phyloP scores from a whole-genome alignment of 2,329 filamentous ascomycete species.

The Fusarium sacchari region DNA sequence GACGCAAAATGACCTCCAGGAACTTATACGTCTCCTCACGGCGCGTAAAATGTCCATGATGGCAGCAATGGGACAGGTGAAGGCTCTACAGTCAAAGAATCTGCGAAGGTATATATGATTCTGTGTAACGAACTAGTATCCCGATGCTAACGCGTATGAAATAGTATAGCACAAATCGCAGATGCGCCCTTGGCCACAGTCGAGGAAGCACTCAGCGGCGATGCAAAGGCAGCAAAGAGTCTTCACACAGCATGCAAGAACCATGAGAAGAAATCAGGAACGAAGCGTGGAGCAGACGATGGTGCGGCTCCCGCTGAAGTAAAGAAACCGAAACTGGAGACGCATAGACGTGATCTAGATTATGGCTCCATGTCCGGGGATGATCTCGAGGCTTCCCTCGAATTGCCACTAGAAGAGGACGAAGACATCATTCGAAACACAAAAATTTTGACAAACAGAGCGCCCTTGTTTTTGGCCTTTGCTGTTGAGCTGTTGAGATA shows the following conservation, averaged over 20 bases:
- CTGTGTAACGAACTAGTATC: fast-evolving
- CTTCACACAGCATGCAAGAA: slow-evolving; percentile 66
- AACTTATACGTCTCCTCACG: slow-evolving; percentile 69
- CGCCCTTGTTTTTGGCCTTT: slow-evolving; percentile 84
- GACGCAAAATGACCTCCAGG: slow-evolving; percentile 68
- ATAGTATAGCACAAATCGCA: slow-evolving; percentile 65
- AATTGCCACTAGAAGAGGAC: slow-evolving; percentile 65
- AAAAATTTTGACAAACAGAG: slow-evolving; percentile 78
- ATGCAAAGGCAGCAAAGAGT: slow-evolving; percentile 58
- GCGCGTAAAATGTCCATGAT: slow-evolving; percentile 68
- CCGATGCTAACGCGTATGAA: not conserved
- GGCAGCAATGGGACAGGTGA: slow-evolving; percentile 67
- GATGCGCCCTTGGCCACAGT: slow-evolving; percentile 57
- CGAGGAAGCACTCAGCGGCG: slow-evolving; percentile 58
- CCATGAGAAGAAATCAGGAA: slow-evolving; percentile 54
- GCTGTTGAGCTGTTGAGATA: slow-evolving; percentile 77
- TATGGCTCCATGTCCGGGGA: slow-evolving; percentile 59
- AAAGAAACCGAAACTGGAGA: slow-evolving; percentile 49
- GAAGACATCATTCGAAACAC: slow-evolving; percentile 69
- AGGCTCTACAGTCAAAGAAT: slow-evolving; percentile 64
- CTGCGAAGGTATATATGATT: slow-evolving; percentile 64
- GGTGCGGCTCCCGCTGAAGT: slow-evolving; percentile 10
- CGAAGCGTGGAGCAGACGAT: slow-evolving; percentile 46
- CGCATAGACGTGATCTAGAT: slow-evolving; percentile 50
- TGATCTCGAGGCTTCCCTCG: slow-evolving; percentile 71